Evolutionary conservation across 768 basidiomycete genomes (phyloP).

Genomic region (Serendipita vermifera): DNA sequence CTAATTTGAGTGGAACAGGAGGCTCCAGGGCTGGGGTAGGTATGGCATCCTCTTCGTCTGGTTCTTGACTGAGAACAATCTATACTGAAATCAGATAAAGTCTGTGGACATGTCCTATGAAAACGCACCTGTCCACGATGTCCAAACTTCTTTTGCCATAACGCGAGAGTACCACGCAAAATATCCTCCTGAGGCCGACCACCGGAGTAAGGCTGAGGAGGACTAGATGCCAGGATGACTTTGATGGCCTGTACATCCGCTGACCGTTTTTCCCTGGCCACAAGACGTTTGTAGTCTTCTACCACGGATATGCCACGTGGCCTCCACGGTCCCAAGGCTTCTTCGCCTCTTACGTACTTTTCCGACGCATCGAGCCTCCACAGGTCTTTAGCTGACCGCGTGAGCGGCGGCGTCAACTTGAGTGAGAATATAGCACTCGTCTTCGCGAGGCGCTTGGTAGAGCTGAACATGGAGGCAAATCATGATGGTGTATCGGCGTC

Average conservation of each 20-base stretch:
- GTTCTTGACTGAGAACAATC: slow-evolving; percentile 70
- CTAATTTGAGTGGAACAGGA: slow-evolving; percentile 48
- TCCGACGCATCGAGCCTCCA: slow-evolving; percentile 93
- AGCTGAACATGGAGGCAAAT: slow-evolving; percentile 61
- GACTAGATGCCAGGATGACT: slow-evolving; percentile 44
- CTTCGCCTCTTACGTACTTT: slow-evolving; percentile 91
- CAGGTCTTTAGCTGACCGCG: slow-evolving; percentile 74
- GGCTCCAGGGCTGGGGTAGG: slow-evolving; percentile 26
- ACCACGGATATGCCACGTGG: slow-evolving; percentile 81
- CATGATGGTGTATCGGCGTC: slow-evolving; percentile 76
- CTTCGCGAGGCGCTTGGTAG: slow-evolving; percentile 62
- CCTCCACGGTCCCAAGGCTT: slow-evolving; percentile 68
- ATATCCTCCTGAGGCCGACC: slow-evolving; percentile 52
- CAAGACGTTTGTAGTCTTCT: slow-evolving; percentile 68
- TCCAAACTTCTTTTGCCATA: slow-evolving; percentile 81
- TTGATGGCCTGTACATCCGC: slow-evolving; percentile 87
- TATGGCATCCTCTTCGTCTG: slow-evolving; percentile 41
- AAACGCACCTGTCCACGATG: slow-evolving; percentile 54
- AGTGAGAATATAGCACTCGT: slow-evolving; percentile 77
- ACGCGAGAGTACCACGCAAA: slow-evolving; percentile 48
- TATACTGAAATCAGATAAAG: slow-evolving; percentile 24
- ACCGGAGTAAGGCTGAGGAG: slow-evolving; percentile 36
- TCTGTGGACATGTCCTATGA: not conserved
- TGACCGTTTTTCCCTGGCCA: slow-evolving; percentile 55
- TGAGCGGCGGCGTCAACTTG: slow-evolving; percentile 67